Evolutionary conservation across 768 basidiomycete genomes (phyloP), one percentile per base, ranked within the genome.

Genomic region (Rhizopogon vulgaris): DNA sequence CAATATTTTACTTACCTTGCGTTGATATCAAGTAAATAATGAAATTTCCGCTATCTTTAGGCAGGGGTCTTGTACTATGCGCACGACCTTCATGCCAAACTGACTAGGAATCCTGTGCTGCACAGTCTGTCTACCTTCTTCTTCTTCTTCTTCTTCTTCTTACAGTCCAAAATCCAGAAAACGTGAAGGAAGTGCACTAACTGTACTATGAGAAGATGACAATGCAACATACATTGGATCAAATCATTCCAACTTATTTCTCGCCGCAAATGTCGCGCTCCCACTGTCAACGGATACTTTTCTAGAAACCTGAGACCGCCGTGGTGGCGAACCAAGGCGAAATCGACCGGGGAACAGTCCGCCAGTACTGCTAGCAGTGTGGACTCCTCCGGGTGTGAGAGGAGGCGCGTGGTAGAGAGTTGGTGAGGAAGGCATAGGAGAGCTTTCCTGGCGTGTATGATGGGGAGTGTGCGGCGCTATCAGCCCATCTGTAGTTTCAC

Each of bases 401-500:
- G 55, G 52, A 41, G 66, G 52, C 0, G 60, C 62, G 8, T 47
- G 68, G 9, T 39, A 45, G 0, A 56, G 15, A 38, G 58, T 45
- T 24, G 71, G 69, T 15, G 73, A 68, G 14, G 68, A 63, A 30
- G 70, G 60, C 9, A 53, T 38, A 6, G 67, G 60, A 40, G 59
- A 60, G 28, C 49, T 15, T 27, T 56, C 49, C 6, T 40, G 28
- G 24, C 54, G 48, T 24, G 48, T 41, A 11, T 54, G 43, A 28
- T 52, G 53, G 1, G 82, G 79, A 14, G 84, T 74, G 11, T 72
- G 79, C 12, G 85, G 85, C 0, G 86, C 81, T 53, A 92, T 81
- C 48, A 91, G 70, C 11, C 87, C 90, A 57, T 88, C 83, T 12
- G 82, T 73, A 6, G 76, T 71, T 36, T 75, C 72, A 47, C 70